Evolutionary conservation across 306 rosid genomes (phyloP).

Genomic region (Lupinus albus): DNA sequence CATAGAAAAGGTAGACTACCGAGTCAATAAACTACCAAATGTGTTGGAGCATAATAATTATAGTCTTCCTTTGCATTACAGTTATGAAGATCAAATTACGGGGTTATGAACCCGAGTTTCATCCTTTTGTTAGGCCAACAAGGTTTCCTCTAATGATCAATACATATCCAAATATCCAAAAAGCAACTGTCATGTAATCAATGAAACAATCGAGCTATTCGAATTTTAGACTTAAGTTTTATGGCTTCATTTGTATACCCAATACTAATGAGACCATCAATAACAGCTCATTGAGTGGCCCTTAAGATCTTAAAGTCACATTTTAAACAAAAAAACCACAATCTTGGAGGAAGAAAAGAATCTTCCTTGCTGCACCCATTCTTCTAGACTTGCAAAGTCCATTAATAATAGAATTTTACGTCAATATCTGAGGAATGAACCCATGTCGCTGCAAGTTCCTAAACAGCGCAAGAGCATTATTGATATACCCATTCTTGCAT

Average conservation of each 20-base stretch:
- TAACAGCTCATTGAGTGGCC: conserved; percentile 66
- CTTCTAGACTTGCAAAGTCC: conserved; percentile 72
- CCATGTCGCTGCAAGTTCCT: conserved; percentile 61
- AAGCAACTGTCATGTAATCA: conserved; percentile 38
- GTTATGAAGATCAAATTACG: no score
- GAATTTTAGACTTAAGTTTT: conserved; percentile 55
- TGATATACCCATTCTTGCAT: conserved; percentile 60
- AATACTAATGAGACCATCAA: conserved; percentile 55
- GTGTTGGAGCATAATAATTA: no score
- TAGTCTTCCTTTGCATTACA: no score
- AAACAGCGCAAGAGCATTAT: conserved; percentile 64
- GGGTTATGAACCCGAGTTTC: no score
- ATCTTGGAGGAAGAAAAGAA: conserved; percentile 64
- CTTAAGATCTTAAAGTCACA: conserved; percentile 53
- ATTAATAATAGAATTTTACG: conserved; percentile 69
- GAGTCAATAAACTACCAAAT: no score
- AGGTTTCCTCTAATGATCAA: conserved; percentile 3
- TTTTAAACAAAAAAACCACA: conserved; percentile 57
- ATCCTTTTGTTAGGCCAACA: no score
- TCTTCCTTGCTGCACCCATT: no score
- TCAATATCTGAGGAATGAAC: conserved; percentile 61
- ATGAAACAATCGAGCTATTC: conserved; percentile 42
- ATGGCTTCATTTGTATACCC: conserved; percentile 68
- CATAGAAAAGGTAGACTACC: no score
- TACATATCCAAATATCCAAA: background rate